Evolutionary conservation across 257 asterid species (phyloP).

Genomic region (Solanum gracilifrons): DNA sequence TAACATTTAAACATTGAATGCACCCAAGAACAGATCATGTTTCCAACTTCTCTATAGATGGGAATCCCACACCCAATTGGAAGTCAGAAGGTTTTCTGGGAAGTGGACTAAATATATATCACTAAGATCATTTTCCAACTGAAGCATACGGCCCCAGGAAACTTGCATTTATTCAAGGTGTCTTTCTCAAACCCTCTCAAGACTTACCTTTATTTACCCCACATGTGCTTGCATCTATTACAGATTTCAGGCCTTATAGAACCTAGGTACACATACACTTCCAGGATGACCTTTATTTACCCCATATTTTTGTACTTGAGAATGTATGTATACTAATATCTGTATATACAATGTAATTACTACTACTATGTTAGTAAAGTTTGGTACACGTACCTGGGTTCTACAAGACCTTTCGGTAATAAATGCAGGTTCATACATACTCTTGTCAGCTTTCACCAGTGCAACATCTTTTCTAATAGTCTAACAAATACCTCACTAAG

Average conservation of each 20-base stretch:
- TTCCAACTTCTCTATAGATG: background rate
- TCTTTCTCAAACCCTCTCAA: background rate
- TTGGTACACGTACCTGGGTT: background rate
- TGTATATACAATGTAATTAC: background rate
- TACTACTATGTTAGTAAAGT: background rate
- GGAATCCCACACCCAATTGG: background rate
- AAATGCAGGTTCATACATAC: background rate
- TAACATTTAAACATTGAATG: background rate
- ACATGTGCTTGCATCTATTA: background rate
- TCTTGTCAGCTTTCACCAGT: background rate
- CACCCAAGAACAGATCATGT: background rate
- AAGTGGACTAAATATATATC: background rate
- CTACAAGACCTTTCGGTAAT: background rate
- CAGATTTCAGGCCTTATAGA: background rate
- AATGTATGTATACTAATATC: background rate
- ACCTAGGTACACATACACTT: background rate
- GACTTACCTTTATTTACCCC: background rate
- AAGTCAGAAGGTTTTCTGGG: background rate
- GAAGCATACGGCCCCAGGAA: background rate
- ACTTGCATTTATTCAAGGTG: background rate
- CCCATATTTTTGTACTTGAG: background rate
- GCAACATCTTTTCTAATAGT: background rate
- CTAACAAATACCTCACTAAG: background rate
- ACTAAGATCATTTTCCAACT: background rate
- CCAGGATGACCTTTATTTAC: background rate